Percentiles rank a stretch among this genome's conserved stretches.
phyloP scores from a whole-genome alignment of 179 eudicot genomes.

The Carnegiea gigantea region DNA sequence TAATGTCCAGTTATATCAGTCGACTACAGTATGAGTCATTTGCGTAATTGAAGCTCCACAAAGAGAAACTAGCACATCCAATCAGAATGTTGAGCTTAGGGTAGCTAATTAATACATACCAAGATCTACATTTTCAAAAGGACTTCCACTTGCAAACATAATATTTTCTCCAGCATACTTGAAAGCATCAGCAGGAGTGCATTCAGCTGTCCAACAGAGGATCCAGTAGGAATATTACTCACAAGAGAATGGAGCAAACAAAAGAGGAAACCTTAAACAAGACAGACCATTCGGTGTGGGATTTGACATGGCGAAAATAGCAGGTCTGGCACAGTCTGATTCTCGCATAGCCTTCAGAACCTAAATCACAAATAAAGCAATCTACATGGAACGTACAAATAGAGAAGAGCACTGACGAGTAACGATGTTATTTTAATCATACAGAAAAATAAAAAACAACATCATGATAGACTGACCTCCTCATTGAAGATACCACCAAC shows the following conservation, averaged over 20 bases:
- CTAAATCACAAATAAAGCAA: conserved; percentile 35
- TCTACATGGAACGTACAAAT: neutral
- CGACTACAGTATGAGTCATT: conserved; percentile 1
- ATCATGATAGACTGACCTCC: conserved; percentile 52
- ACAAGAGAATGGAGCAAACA: conserved; percentile 1
- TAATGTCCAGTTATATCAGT: conserved; percentile 14
- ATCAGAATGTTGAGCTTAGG: neutral
- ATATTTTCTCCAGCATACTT: conserved; percentile 93
- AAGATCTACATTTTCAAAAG: conserved; percentile 82
- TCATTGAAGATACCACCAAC: conserved; percentile 93
- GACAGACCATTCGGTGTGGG: conserved; percentile 88
- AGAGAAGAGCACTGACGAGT: neutral
- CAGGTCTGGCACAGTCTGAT: conserved; percentile 83
- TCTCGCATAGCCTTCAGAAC: conserved; percentile 92
- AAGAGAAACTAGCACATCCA: conserved; percentile 7
- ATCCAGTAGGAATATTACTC: conserved; percentile 7
- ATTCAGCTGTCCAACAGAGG: conserved; percentile 65
- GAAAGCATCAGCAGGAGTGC: conserved; percentile 93
- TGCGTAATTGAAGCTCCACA: neutral
- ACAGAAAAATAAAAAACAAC: conserved; percentile 8
- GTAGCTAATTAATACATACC: conserved; percentile 45
- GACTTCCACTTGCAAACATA: conserved; percentile 97
- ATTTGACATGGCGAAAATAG: conserved; percentile 99
- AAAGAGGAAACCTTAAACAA: neutral
- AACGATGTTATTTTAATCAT: neutral